Evolutionary conservation across 768 basidiomycete genomes (phyloP).

Genomic region (Termitomyces titanicus): DNA sequence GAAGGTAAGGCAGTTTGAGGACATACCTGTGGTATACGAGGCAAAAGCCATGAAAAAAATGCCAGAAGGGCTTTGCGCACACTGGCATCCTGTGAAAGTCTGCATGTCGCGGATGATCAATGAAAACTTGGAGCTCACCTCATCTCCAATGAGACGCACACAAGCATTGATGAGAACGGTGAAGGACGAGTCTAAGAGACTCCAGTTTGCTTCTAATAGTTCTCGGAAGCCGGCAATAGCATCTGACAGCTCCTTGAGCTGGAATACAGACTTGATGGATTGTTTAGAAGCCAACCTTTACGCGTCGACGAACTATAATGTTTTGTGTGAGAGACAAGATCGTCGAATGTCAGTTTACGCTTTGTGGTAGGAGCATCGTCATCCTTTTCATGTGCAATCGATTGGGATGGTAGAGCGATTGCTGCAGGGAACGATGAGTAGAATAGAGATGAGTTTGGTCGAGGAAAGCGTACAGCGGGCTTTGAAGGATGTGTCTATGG

Average conservation of each 20-base stretch:
- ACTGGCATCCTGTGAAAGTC: constrained; percentile 57
- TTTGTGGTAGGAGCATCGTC: constrained; percentile 64
- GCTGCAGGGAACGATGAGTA: constrained; percentile 40
- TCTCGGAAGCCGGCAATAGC: constrained; percentile 71
- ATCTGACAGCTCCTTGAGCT: constrained; percentile 40
- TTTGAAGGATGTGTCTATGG: constrained; percentile 94
- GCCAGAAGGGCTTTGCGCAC: constrained; percentile 72
- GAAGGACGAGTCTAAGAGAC: constrained; percentile 47
- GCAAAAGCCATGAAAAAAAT: constrained; percentile 73
- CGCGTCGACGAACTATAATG: constrained; percentile 80
- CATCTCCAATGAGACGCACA: constrained; percentile 76
- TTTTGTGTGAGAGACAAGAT: constrained; percentile 73
- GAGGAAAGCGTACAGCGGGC: constrained; percentile 69
- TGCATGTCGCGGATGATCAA: constrained; percentile 4
- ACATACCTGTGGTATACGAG: constrained; percentile 47
- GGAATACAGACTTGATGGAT: background rate
- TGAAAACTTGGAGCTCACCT: constrained; percentile 43
- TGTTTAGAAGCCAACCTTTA: constrained; percentile 48
- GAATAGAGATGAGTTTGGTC: background rate
- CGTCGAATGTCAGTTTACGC: constrained; percentile 69
- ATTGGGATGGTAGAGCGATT: constrained; percentile 86
- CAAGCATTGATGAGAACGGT: constrained; percentile 55
- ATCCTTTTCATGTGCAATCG: constrained; percentile 59
- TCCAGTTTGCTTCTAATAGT: constrained; percentile 60
- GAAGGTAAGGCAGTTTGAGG: background rate